phyloP scores from a whole-genome alignment of 371 early-diverging fungal species.

The Saksenaea vasiformis region DNA sequence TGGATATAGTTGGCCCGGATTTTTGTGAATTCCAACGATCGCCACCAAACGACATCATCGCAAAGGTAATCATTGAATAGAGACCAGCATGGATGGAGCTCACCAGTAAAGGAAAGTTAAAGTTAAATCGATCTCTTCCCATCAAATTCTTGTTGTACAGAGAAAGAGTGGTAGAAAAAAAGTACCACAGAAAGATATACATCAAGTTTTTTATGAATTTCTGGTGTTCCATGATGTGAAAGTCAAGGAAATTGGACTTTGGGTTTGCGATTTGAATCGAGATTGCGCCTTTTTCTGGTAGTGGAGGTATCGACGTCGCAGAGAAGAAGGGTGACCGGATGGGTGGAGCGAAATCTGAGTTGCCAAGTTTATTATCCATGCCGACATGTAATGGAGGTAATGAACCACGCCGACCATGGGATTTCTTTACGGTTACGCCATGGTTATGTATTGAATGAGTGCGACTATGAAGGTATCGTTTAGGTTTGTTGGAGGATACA shows the following conservation, averaged over 20 bases:
- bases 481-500: neutral
- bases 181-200: constrained; percentile 61
- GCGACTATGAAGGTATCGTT: constrained; percentile 9
- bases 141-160: constrained; percentile 84
- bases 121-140: constrained; percentile 74
- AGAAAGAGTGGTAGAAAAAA: constrained; percentile 75
- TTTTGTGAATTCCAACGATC: constrained; percentile 35
- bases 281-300: constrained; percentile 26
- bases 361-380: constrained; percentile 13
- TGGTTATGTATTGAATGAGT: constrained; percentile 16
- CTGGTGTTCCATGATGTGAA: constrained; percentile 15
- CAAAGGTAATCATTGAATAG: constrained; percentile 59
- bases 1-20: constrained; percentile 33
- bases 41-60: constrained; percentile 50
- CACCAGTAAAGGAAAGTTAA: constrained; percentile 79
- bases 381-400: constrained; percentile 5
- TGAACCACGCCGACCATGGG: constrained; percentile 19
- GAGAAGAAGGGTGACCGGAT: constrained; percentile 18
- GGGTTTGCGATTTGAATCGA: constrained; percentile 21
- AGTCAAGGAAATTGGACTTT: constrained; percentile 13
- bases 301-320: constrained; percentile 16
- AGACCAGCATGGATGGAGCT: constrained; percentile 70
- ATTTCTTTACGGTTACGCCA: neutral
- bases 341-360: constrained; percentile 20
- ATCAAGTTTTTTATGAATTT: constrained; percentile 33